Base-by-base conservation (phyloP, 441 rosid genomes). In the Flueggea neowawraea region DNA sequence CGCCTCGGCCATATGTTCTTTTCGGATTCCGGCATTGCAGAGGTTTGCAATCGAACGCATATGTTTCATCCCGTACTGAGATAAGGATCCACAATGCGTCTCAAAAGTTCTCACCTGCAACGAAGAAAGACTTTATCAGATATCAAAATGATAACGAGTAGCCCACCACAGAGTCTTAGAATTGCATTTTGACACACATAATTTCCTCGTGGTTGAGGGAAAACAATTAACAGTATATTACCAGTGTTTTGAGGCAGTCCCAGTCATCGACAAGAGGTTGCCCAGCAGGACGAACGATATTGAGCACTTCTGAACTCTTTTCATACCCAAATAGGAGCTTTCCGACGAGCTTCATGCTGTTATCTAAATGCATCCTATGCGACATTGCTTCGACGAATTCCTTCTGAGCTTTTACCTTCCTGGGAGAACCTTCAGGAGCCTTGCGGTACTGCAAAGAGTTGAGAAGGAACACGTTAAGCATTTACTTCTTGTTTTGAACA, bases 181-280 rank as follows among this genome's bases (percentile, higher is more conserved):
- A 36, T 36, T 36, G 41, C 41, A 5, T 36, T 36, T 36, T 36
- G 41, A 36, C 41, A 36, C 41, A 36, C 3, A 36, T 4, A 36
- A 36, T 2, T 36, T 36, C 41, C 6, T 36, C 9, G 41, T 36
- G 6, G 41, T 36, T 36, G 9, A 3, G 41, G 9, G 9, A 36
- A 36, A 5, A 8, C 9, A 36, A 22, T 22, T 22, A 22, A 22
- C 28, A 22, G 28, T 36, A 36, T 89, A 14, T 68, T 86, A 91
- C 97, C 89, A 81, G 60, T 52, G 73, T 74, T 79, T 78, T 91
- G 17, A 91, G 97, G 82, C 99, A 91, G 60, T 56, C 70, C 99
- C 99, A 94, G 69, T 94, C 96, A 75, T 94, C 94, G 4, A 86
- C 99, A 52, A 95, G 96, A 50, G 96, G 96, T 66, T 81, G 76